phyloP scores from a whole-genome alignment of 495 filamentous ascomycete genomes.

The Neurospora sp. region DNA sequence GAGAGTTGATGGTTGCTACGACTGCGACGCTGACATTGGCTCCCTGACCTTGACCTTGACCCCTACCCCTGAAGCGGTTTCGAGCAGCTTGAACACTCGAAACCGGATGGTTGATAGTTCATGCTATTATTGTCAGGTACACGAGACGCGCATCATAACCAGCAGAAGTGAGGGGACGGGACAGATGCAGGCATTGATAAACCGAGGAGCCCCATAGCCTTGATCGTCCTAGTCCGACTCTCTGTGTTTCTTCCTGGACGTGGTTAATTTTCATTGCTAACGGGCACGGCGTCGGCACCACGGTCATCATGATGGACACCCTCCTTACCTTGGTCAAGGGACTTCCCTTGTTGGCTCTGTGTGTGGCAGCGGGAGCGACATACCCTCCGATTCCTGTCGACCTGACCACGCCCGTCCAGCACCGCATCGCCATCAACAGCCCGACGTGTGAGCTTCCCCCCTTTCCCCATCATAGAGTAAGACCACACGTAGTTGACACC shows the following conservation, averaged over 20 bases:
- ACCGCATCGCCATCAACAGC: conserved; percentile 46
- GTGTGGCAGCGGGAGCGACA: conserved; percentile 31
- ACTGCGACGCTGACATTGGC: background rate
- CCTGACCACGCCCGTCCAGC: conserved; percentile 46
- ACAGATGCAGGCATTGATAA: background rate
- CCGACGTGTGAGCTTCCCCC: conserved; percentile 34
- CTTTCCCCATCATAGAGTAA: background rate
- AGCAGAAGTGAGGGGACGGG: background rate
- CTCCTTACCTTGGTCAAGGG: conserved; percentile 10
- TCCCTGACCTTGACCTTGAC: background rate
- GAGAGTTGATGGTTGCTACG: background rate
- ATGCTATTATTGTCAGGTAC: background rate
- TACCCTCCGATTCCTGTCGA: conserved; percentile 45
- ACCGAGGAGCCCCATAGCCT: background rate
- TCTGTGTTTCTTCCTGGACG: background rate
- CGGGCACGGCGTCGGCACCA: background rate
- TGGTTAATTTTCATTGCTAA: background rate
- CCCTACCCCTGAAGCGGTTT: background rate
- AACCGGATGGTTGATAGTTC: background rate
- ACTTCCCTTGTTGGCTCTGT: conserved; percentile 33
- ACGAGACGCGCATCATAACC: background rate
- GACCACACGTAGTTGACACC: conserved; percentile 1
- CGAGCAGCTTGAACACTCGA: background rate
- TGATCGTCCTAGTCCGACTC: background rate
- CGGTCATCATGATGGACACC: background rate